phyloP scores from a whole-genome alignment of 176 grass and related monocot species.

The Phyllostachys edulis region DNA sequence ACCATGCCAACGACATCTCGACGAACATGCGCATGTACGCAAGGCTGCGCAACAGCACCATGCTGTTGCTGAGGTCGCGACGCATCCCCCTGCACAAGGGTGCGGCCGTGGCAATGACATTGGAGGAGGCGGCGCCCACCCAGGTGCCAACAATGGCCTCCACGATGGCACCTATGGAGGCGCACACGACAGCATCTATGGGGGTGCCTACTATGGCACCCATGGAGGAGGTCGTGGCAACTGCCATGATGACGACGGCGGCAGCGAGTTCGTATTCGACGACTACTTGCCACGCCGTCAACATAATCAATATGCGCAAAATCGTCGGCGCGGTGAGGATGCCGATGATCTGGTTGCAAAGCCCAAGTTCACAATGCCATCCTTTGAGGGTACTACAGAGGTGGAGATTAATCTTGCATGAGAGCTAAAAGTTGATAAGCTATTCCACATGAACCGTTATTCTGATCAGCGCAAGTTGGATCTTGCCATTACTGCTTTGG shows the following conservation, averaged over 20 bases:
- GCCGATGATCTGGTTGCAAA: neutral
- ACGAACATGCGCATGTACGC: too few relatives aligned
- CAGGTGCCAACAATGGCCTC: too few relatives aligned
- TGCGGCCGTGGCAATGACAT: too few relatives aligned
- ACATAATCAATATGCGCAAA: neutral
- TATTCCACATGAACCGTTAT: neutral
- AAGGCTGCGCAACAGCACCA: too few relatives aligned
- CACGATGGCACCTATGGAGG: too few relatives aligned
- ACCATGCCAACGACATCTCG: too few relatives aligned
- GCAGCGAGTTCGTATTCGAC: neutral
- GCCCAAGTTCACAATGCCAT: neutral
- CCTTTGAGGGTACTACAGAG: too few relatives aligned
- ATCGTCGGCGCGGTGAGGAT: neutral
- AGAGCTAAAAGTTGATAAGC: neutral
- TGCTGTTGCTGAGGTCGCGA: too few relatives aligned
- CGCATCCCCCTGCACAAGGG: too few relatives aligned
- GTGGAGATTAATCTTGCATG: neutral
- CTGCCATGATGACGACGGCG: too few relatives aligned
- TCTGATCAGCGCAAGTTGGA: neutral
- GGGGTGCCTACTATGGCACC: too few relatives aligned
- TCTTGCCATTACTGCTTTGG: neutral
- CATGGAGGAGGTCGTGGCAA: neutral
- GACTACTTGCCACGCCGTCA: neutral
- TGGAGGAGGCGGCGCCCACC: neutral
- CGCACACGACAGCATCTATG: too few relatives aligned